Evolutionary conservation across 140 eudicot species (phyloP), one percentile per base, ranked within the genome.

Genomic region (Erigeron philadelphicus): DNA sequence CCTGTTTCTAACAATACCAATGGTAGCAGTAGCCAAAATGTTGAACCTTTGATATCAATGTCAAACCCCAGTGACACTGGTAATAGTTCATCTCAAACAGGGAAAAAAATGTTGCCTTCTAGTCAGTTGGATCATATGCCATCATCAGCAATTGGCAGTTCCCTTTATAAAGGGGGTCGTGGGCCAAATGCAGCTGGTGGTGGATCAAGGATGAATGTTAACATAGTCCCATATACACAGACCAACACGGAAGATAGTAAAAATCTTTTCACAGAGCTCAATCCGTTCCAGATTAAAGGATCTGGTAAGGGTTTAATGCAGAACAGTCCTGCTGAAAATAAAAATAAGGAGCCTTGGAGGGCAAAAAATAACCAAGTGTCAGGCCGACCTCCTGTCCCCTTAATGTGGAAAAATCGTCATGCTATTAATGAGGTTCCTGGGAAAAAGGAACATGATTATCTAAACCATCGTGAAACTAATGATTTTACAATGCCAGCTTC

Each of bases 191-290:
- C 89, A 49, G 88, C 80, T 70, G 76, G 80, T 70, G 97, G 87
- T 81, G 95, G 89, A 70, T 76, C 63, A 59, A 87, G 99, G 78
- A 82, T 89, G 86, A 94, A 89, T 74, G 81, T 88, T 49, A 94
- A 94, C 79, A 78, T 87, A 23, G 90, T 89, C 64, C 99, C 99
- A 23, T 84, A 87, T 75, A 79, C 76, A 72, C 86, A 82, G 70
- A 81, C 71, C 76, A 81, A 55, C 38, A 15, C 81, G 8, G 97
- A 94, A 47, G 99, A 94, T 64, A 80, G 85, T 25, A 89, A 80
- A 72, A 83, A 87, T 74, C 95, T 89, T 54, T 94, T 94, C 72
- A 90, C 99, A 15, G 99, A 94, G 43, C 95, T 94, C 23, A 94
- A 94, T 74, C 99, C 99, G 7, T 94, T 94, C 79, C 90, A 85